Conservation (phyloP, 2,329 filamentous ascomycete species). For the Neonectria magnoliae region DNA sequence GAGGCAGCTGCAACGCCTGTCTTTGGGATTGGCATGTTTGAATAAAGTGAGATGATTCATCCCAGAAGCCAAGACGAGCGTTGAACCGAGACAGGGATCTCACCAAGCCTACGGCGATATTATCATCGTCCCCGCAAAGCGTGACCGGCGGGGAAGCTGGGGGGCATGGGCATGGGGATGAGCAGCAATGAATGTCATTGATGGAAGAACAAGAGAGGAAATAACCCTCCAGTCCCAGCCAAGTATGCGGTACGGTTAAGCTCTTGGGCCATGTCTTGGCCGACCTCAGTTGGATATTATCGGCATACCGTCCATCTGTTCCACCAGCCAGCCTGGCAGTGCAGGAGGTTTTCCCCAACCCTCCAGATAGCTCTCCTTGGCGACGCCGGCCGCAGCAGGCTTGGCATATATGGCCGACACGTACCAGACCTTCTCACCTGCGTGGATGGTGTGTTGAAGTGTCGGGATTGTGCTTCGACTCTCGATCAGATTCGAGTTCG, state of each 20-base stretch:
- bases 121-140: slow-evolving; percentile 28
- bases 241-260: neutral
- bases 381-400: slow-evolving; percentile 64
- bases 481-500: slow-evolving; percentile 81
- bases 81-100: slow-evolving; percentile 25
- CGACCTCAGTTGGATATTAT: slow-evolving; percentile 26
- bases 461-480: slow-evolving; percentile 77
- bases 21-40: slow-evolving; percentile 29
- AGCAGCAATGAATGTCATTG: slow-evolving; percentile 38
- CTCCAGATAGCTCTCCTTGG: slow-evolving; percentile 63
- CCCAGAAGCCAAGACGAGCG: slow-evolving; percentile 30
- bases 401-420: slow-evolving; percentile 77
- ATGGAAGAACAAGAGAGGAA: slow-evolving; percentile 27
- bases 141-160: slow-evolving; percentile 12
- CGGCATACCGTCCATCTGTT: slow-evolving; percentile 54
- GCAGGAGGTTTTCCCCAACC: slow-evolving; percentile 69
- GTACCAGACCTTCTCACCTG: slow-evolving; percentile 71
- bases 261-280: neutral
- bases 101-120: slow-evolving; percentile 29
- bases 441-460: slow-evolving; percentile 68
- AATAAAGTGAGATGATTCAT: slow-evolving; percentile 31
- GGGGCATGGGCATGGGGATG: slow-evolving; percentile 11
- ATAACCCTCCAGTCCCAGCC: slow-evolving; percentile 5
- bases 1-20: slow-evolving; percentile 13
- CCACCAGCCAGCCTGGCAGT: slow-evolving; percentile 69